phyloP scores from a whole-genome alignment of 2,329 filamentous ascomycete species.

The Alternaria dauci region DNA sequence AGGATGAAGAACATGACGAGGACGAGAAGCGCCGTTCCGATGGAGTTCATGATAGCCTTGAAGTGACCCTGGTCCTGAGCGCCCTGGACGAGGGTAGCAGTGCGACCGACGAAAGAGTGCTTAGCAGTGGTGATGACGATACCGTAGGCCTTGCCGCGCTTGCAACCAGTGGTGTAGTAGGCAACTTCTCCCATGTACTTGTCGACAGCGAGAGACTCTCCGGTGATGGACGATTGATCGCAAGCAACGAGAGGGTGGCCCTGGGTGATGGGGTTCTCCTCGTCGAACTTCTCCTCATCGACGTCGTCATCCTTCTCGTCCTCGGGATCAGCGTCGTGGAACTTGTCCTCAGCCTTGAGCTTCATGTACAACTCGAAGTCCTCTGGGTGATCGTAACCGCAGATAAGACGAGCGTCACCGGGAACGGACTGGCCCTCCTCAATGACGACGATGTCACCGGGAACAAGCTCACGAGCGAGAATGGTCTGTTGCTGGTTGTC shows the following conservation, averaged over 20 bases:
- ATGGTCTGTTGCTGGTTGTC: constrained; percentile 73
- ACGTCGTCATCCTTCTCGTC: constrained; percentile 68
- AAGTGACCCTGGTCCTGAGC: constrained; percentile 72
- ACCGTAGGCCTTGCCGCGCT: constrained; percentile 79
- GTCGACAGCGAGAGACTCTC: constrained; percentile 80
- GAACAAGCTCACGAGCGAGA: constrained; percentile 76
- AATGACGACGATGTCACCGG: constrained; percentile 77
- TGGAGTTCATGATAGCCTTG: constrained; percentile 84
- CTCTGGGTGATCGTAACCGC: constrained; percentile 73
- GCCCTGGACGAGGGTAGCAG: constrained; percentile 76
- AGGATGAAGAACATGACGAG: constrained; percentile 82
- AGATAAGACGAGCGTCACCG: constrained; percentile 75
- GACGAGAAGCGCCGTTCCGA: constrained; percentile 76
- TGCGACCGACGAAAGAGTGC: constrained; percentile 79
- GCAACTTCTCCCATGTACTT: constrained; percentile 79
- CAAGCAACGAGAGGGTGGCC: constrained; percentile 74
- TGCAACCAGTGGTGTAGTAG: constrained; percentile 84
- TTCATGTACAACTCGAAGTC: constrained; percentile 73
- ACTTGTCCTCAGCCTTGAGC: constrained; percentile 63
- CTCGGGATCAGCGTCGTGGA: constrained; percentile 66
- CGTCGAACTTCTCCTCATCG: constrained; percentile 66
- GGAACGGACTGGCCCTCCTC: constrained; percentile 77
- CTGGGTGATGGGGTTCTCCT: constrained; percentile 61
- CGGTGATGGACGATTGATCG: constrained; percentile 82
- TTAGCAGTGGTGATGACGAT: constrained; percentile 73